These are phyloP conservation scores for Pseudomassariella vexata DNA, from an alignment of 2,329 filamentous ascomycete genomes.

Conservation along the genomic window DNA sequence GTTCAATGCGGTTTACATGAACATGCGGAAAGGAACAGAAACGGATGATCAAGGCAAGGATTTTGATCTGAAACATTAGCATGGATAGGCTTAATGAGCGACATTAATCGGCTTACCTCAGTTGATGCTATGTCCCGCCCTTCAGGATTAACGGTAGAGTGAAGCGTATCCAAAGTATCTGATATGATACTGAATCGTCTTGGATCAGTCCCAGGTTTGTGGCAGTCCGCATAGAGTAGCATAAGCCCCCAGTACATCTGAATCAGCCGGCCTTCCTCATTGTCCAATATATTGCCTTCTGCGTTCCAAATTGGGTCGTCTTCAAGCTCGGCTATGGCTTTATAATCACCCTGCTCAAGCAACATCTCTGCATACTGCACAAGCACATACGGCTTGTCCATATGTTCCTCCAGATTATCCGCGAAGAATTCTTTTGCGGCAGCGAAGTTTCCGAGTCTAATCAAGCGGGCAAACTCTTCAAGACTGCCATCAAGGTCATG, in stretches of 20 bases:
- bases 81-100: too few species aligned
- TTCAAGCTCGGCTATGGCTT: slow-evolving; percentile 10
- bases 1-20: slow-evolving; percentile 10
- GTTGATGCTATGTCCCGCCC: slow-evolving; percentile 8
- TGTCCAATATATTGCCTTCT: slow-evolving; percentile 1
- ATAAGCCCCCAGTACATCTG: slow-evolving; percentile 12
- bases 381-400: slow-evolving; percentile 17
- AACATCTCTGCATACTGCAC: slow-evolving; percentile 22
- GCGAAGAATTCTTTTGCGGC: slow-evolving; percentile 14
- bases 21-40: neutral
- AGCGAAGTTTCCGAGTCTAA: slow-evolving; percentile 18
- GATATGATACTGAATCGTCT: slow-evolving; percentile 6
- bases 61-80: slow-evolving; percentile 4
- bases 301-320: slow-evolving; percentile 7
- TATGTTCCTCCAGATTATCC: slow-evolving; percentile 14
- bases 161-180: slow-evolving; percentile 2
- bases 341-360: slow-evolving; percentile 20
- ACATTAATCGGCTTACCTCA: too few species aligned
- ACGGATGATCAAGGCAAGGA: neutral
- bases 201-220: slow-evolving; percentile 6
- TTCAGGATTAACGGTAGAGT: neutral
- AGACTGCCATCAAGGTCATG: slow-evolving; percentile 18
- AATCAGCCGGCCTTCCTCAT: slow-evolving; percentile 7
- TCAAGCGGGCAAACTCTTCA: slow-evolving; percentile 19
- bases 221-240: slow-evolving; percentile 7